Base-by-base conservation (phyloP, 2,329 filamentous ascomycete genomes). In the Graphilbum ipis-grandicollis region DNA sequence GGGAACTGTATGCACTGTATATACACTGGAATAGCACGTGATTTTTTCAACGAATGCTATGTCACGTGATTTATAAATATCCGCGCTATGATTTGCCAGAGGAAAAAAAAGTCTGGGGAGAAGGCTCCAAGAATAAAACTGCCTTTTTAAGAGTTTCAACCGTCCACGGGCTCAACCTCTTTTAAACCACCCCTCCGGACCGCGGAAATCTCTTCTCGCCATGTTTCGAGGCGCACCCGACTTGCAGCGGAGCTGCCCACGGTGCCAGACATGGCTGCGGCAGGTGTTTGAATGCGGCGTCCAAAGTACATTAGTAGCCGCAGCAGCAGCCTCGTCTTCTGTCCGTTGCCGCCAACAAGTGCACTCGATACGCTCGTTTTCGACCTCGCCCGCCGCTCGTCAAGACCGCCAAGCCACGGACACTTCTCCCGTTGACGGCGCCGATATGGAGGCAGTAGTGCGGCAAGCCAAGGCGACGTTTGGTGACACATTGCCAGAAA, bases 401-500 rank as follows among this genome's bases (percentile, higher is more conserved):
- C 21, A 23, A 10, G 21, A 23, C n/a, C n/a, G n/a, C n/a, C n/a
- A n/a, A n/a, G n/a, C n/a, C n/a, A n/a, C n/a, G n/a, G n/a, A n/a
- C n/a, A n/a, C n/a, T n/a, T 28, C 26, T 13, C 6, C 9, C 14
- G n/a, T 34, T 19, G 30, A 36, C 10, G 13, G 23, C 2, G 43
- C 47, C 26, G 60, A 68, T 5, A 60, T 71, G 38, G 79, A 83
- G 50, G 60, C 62, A 10, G 58, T 77, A 8, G 83, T 83, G 23
- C 71, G 79, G 39, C 65, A 73, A 46, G 78, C 82, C 26, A 73
- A 79, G 47, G 76, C 82, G 44, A 65, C 71, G 9, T 92, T 84
- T 53, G 78, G 84, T 42, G 76, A 90, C 48, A 75, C 68, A 0
- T 56, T 94, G 19, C 86, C 86, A 0, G 69, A 73, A 23, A 75